Percentiles rank a stretch among this genome's conserved stretches.
phyloP scores from a whole-genome alignment of 345 rosid species.

The Moricandia arvensis region DNA sequence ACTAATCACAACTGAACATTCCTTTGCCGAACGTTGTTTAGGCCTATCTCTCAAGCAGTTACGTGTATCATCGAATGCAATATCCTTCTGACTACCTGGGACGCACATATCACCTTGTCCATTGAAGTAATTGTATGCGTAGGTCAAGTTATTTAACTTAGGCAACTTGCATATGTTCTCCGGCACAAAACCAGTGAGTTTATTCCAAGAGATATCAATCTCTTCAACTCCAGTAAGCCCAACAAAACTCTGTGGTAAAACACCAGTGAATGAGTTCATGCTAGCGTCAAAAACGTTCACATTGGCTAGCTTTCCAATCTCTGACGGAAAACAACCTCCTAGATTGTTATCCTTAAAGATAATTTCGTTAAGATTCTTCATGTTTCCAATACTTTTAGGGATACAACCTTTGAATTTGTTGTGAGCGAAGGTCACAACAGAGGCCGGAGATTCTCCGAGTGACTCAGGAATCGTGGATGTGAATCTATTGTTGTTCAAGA shows the following conservation, averaged over 20 bases:
- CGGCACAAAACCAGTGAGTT: constrained; percentile 56
- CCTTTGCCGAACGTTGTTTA: constrained; percentile 40
- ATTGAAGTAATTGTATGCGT: constrained; percentile 57
- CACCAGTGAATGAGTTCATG: constrained; percentile 50
- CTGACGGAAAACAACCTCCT: constrained; percentile 75
- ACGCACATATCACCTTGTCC: constrained; percentile 49
- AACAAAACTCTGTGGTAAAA: constrained; percentile 42
- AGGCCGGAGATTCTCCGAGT: constrained; percentile 55
- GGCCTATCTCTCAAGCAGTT: constrained; percentile 61
- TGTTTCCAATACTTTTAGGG: constrained; percentile 61
- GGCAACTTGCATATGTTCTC: constrained; percentile 61
- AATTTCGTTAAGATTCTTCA: constrained; percentile 65
- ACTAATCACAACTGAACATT: constrained; percentile 49
- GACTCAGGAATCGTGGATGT: constrained; percentile 57
- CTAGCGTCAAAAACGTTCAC: constrained; percentile 60
- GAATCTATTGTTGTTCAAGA: constrained; percentile 81
- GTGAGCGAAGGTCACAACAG: constrained; percentile 63
- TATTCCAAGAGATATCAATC: constrained; percentile 52
- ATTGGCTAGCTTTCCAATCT: constrained; percentile 52
- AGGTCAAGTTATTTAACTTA: constrained; percentile 49
- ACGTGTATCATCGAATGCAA: constrained; percentile 42
- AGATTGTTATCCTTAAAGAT: constrained; percentile 50
- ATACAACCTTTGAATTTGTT: constrained; percentile 74
- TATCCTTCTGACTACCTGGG: constrained; percentile 29
- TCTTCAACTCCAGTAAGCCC: constrained; percentile 38